These are phyloP conservation scores for Populus tremula DNA, from an alignment of 345 rosid genomes.

Conservation along the genomic window DNA sequence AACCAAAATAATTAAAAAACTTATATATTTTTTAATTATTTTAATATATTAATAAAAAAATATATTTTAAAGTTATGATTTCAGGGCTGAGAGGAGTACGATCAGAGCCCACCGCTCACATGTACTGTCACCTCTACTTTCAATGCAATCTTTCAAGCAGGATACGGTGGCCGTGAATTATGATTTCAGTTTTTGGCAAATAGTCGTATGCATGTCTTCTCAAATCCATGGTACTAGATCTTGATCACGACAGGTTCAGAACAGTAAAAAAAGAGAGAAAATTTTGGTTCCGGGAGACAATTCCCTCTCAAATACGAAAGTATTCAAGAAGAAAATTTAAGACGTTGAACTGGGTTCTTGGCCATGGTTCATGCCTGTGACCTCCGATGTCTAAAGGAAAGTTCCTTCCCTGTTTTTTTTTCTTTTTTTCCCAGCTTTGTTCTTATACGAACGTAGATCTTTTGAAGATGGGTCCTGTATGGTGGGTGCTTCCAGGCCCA, in stretches of 20 bases:
- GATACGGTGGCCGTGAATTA: neutral
- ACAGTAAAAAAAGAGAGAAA: neutral
- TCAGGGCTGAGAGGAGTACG: neutral
- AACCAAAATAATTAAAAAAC: no score
- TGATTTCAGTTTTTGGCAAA: neutral
- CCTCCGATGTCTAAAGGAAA: no score
- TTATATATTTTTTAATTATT: no score
- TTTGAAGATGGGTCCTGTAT: neutral
- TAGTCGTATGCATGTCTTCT: neutral
- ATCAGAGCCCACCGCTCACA: neutral
- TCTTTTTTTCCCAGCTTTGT: no score
- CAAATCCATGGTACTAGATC: neutral
- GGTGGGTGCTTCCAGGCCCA: neutral
- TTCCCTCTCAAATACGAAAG: neutral
- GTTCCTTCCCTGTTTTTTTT: no score
- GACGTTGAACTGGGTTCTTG: neutral
- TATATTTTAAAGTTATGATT: no score
- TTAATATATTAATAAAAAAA: no score
- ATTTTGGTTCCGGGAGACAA: neutral
- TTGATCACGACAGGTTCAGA: neutral
- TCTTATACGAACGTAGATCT: neutral
- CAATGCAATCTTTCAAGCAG: constrained; percentile 15
- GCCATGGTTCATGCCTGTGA: neutral
- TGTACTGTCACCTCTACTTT: neutral
- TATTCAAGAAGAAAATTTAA: no score